A percentile compares a stretch with the other conserved stretches of the same genome.
Evolutionary conservation across 1,284 basidiomycete species (phyloP).

Genomic region (Boletus austroedulis): DNA sequence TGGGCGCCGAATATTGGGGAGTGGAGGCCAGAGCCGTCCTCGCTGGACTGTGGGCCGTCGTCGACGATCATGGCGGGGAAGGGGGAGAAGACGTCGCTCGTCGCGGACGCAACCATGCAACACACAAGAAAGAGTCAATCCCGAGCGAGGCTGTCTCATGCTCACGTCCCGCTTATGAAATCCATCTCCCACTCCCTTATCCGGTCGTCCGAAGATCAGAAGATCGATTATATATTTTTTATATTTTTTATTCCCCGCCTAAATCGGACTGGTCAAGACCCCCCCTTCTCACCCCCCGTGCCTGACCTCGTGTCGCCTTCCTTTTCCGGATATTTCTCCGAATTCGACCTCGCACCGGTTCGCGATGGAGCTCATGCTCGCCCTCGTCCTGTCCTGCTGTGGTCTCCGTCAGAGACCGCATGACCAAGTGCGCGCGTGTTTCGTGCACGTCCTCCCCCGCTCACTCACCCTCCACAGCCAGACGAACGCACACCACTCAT

Average conservation of each 20-base stretch:
- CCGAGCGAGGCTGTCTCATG: constrained; percentile 36
- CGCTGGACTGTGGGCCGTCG: constrained; percentile 65
- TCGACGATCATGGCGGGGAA: constrained; percentile 54
- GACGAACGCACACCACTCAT: constrained; percentile 32
- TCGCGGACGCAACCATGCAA: constrained; percentile 53
- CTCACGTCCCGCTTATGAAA: constrained; percentile 38
- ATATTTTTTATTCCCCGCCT: constrained; percentile 18
- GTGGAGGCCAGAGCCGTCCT: constrained; percentile 67
- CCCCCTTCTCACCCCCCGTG: constrained; percentile 29
- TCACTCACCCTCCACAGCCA: constrained; percentile 13
- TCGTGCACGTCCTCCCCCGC: neutral
- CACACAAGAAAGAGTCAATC: constrained; percentile 26
- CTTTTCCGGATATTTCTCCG: neutral
- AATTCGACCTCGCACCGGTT: neutral
- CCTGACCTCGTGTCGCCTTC: constrained; percentile 18
- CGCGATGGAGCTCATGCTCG: constrained; percentile 22
- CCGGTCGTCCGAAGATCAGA: constrained; percentile 35
- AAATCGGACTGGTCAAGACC: constrained; percentile 25
- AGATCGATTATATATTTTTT: constrained; percentile 23
- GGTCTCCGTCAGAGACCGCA: constrained; percentile 21
- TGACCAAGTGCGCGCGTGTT: constrained; percentile 15
- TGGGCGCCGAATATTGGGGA: constrained; percentile 60
- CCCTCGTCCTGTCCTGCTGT: constrained; percentile 31
- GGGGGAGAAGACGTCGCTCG: constrained; percentile 54
- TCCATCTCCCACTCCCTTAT: constrained; percentile 33